Evolutionary conservation across 331 rosid species (phyloP), one percentile per base, ranked within the genome.

Genomic region (Quercus tomentella): DNA sequence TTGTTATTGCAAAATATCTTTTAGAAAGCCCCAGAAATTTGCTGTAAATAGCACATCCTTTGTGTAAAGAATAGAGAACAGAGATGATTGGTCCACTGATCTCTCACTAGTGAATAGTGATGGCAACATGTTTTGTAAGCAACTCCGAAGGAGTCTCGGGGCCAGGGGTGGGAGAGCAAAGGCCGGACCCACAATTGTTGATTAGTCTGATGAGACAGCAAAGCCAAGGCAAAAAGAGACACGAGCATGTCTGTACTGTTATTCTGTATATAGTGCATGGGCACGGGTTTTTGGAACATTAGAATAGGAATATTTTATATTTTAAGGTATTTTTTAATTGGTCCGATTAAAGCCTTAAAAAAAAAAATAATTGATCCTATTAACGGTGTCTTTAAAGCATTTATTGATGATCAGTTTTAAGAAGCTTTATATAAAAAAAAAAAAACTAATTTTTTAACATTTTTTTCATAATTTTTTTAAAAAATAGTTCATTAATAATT

Each of bases 271-370:
- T 31, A 22, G 79, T 74, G 74, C 37, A n/a, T 26, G 60, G 45
- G 49, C 83, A 80, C 83, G 79, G 79, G 83, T 56, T 56, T 41
- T 67, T 67, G 54, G 17, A 67, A 35, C 51, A 8, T 66, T 31
- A 7, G 15, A 31, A 66, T 31, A 18, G 11, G 35, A 31, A 31
- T 17, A 9, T 41, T 41, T 41, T 41, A 41, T 41, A 41, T 41
- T 8, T 15, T 16, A 11, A 49, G 1, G 6, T 14, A 14, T 49
- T 49, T 49, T 49, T 49, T 49, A 11, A 49, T 14, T 14, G 17
- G 2, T 14, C 3, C 0, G 0, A 9, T 41, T 41, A 41, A 8
- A 26, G 30, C 30, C 30, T 26, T 26, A 26, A 0, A 26, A 26
- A 26, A 2, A 2, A 26, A 2, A 26, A 26, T 1, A 25, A 49